Percentiles rank a stretch among this genome's conserved stretches.
Conservation (phyloP, 2,329 filamentous ascomycete species). For the Colletotrichum kahawae region DNA sequence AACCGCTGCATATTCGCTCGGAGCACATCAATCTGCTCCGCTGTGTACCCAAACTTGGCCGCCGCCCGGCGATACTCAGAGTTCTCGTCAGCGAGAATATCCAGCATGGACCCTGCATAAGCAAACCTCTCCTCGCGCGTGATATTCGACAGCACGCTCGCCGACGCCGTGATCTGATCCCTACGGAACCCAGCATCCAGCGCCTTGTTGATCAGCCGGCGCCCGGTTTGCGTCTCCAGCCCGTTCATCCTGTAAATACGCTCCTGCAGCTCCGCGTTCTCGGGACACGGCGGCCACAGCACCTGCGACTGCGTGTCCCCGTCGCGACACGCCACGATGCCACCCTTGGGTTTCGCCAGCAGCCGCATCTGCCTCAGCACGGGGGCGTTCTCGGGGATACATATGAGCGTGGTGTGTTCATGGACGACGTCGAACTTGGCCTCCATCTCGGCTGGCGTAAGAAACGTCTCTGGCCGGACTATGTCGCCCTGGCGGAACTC, state of each 20-base stretch:
- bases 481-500: conserved; percentile 10
- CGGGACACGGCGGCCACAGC: conserved; percentile 15
- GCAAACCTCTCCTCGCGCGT: not conserved
- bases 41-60: conserved; percentile 5
- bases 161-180: not conserved
- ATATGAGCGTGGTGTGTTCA: conserved; percentile 17
- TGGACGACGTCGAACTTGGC: conserved; percentile 10
- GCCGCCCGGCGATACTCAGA: conserved; percentile 10
- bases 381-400: conserved; percentile 1
- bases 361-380: conserved; percentile 8
- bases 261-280: conserved; percentile 16
- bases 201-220: conserved; percentile 6
- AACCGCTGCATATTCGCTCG: not conserved
- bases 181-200: not conserved
- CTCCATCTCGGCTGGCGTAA: not conserved
- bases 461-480: conserved; percentile 1
- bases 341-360: conserved; percentile 2
- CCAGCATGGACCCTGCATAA: conserved; percentile 6
- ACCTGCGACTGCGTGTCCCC: conserved; percentile 17
- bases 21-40: not conserved
- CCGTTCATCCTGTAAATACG: conserved; percentile 15
- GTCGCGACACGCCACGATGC: conserved; percentile 13
- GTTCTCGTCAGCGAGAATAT: not conserved
- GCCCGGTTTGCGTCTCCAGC: conserved; percentile 5
- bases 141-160: conserved; percentile 6